Evolutionary conservation across 139 green algal genomes (phyloP).

Genomic region (Mesotaenium endlicherianum): DNA sequence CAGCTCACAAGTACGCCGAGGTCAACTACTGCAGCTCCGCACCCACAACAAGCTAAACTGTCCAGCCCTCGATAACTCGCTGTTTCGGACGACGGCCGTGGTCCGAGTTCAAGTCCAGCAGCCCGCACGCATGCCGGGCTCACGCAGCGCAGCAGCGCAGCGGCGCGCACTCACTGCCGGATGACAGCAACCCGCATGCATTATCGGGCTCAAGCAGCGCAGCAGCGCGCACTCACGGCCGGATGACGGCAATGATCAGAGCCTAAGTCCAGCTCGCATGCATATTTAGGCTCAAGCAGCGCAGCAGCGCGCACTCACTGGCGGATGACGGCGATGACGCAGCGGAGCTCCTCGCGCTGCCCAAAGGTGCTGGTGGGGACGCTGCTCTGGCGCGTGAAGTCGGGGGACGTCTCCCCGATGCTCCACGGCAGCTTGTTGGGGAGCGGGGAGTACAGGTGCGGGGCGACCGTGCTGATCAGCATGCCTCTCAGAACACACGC

Average conservation of each 20-base stretch:
- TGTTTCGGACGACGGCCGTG: too few relatives aligned
- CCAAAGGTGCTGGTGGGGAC: constrained; percentile 23
- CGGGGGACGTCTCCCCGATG: background rate
- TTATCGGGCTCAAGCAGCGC: constrained; percentile 87
- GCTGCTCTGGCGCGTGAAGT: background rate
- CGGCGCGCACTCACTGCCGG: constrained; percentile 70
- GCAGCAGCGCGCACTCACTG: too few relatives aligned
- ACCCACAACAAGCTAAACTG: too few relatives aligned
- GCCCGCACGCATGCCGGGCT: too few relatives aligned
- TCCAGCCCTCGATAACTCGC: too few relatives aligned
- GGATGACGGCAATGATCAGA: too few relatives aligned
- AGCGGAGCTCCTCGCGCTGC: constrained; percentile 79
- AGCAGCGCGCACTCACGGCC: constrained; percentile 77
- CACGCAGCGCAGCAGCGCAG: too few relatives aligned
- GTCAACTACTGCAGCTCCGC: background rate
- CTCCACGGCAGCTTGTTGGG: constrained; percentile 17
- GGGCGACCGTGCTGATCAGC: constrained; percentile 46
- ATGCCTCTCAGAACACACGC: constrained; percentile 51
- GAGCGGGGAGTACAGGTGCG: constrained; percentile 31
- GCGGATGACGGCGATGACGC: constrained; percentile 88
- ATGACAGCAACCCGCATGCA: constrained; percentile 94
- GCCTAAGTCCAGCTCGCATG: too few relatives aligned
- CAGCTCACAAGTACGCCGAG: background rate
- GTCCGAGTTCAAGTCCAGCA: too few relatives aligned
- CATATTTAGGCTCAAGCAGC: too few relatives aligned